Evolutionary conservation across 106 monocot genomes (phyloP).

Genomic region (Posidonia australis): DNA sequence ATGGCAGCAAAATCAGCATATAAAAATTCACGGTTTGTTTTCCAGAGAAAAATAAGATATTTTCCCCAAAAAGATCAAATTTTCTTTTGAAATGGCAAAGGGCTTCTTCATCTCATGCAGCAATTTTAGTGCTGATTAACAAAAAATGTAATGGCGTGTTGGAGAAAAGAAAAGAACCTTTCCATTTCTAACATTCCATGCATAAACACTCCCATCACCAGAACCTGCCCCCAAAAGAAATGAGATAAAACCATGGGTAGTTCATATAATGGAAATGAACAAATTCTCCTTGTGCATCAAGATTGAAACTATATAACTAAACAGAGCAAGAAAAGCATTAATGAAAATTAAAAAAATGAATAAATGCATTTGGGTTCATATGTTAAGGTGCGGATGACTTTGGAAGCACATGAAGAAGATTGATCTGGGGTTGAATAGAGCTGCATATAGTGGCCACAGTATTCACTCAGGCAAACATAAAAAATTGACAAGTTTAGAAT

Average conservation of each 20-base stretch:
- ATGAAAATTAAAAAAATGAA: background rate
- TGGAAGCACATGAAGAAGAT: too few species aligned
- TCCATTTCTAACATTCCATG: conserved; percentile 73
- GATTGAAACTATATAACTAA: too few species aligned
- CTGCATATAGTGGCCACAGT: too few species aligned
- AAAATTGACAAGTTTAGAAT: background rate
- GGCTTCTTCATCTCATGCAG: too few species aligned
- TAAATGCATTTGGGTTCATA: background rate
- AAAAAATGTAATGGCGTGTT: background rate
- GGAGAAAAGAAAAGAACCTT: conserved; percentile 41
- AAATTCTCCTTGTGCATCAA: too few species aligned
- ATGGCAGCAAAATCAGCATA: background rate
- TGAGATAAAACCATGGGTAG: background rate
- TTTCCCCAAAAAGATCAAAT: too few species aligned
- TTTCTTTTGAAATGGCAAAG: too few species aligned
- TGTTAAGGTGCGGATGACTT: too few species aligned
- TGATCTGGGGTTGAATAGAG: too few species aligned
- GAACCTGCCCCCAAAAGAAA: conserved; percentile 48
- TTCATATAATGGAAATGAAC: too few species aligned
- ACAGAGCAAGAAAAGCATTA: background rate
- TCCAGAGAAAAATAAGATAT: background rate
- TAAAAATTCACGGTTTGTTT: too few species aligned
- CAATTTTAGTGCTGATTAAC: background rate
- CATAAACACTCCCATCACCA: conserved; percentile 93
- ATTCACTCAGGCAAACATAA: background rate